Evolutionary conservation across 1,139 yeast species (phyloP), one percentile per base, ranked within the genome.

Genomic region (Nadsonia commutata): DNA sequence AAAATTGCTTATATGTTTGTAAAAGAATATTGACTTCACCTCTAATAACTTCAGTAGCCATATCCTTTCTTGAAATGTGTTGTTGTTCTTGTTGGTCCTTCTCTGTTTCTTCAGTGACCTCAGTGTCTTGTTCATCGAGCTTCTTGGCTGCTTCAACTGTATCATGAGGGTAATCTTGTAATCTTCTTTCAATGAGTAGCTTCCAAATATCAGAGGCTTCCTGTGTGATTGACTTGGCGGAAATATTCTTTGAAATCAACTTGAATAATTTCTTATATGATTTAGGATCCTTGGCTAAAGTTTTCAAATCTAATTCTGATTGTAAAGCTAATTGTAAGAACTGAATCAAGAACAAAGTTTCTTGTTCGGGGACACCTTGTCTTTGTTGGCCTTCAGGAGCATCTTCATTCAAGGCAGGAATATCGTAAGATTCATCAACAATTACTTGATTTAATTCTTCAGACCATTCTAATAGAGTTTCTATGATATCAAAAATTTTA

Each of bases 371-470:
- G 8, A 11, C 33, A 27, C 33, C 33, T 27, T 27, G 8, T 4
- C 33, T 13, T 27, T 27, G 16, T 27, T 27, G 5, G 16, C 33
- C 33, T 8, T 53, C 52, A 3, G 50, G 46, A 18, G 54, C 56
- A 6, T 54, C 52, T 23, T 49, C 52, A 1, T 59, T 59, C 1
- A 49, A 40, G 18, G 40, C 43, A 5, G 56, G 50, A 22, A 62
- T 48, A 39, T 61, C 64, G 40, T 56, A 58, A 4, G 57, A 51
- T 39, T 58, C 64, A 43, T 58, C 63, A n/a, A 54, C 52, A 27
- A 59, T 44, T 11, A 53, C 58, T 31, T 49, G 42, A 9, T 53
- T 53, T n/a, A 49, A 49, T 4, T 52, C 54, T 22, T 50, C 51
- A 18, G 51, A 52, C 17, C 51, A 38, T 13, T 46, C 23, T 16